Base-by-base conservation (phyloP, 805 yeast species). In the Candida adriatica region DNA sequence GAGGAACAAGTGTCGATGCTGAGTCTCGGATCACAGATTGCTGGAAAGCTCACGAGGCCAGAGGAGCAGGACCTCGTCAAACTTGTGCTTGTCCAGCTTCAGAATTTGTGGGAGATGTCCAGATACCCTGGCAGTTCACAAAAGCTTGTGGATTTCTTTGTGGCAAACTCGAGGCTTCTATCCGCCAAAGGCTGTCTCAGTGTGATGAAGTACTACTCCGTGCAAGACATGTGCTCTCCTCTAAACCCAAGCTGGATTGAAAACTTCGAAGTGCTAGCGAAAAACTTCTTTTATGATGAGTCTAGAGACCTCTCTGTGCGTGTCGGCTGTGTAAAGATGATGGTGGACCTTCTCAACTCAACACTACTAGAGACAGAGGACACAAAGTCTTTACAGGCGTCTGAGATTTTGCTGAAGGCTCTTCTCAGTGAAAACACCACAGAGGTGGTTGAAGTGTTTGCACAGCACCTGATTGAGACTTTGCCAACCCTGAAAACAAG, bases 191-290 rank as follows among this genome's bases (percentile, higher is more conserved):
- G 58, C 8, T 61, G 68, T n/a, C 41, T 53, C 5, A 63, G 59
- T 31, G 64, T 81, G 4, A 49, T 80, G 17, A 53, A 59, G 3
- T 66, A 58, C 42, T 77, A 73, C 48, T 54, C 57, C 4, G 58
- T 61, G 9, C 70, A 71, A 31, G 64, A 68, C 32, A 46, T 66
- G 18, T 79, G 88, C 46, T 63, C 76, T 3, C 70, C 75, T 8
- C 49, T 75, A 6, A 54, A 68, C 18, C 58, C 66, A 0, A 51
- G 62, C 7, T 79, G 87, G 83, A 55, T 56, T 28, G 61, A 54
- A 3, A 70, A 72, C 39, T 56, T 73, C 24, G 49, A 52, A 6
- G 51, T 55, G 18, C 42, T 79, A 3, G 50, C 78, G 21, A 55
- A 60, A n/a, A 56, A 60, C 6, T 75, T 71, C 45, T 67, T 59